Conservation (phyloP, 2,329 filamentous ascomycete genomes). For the Alternaria brassicae region DNA sequence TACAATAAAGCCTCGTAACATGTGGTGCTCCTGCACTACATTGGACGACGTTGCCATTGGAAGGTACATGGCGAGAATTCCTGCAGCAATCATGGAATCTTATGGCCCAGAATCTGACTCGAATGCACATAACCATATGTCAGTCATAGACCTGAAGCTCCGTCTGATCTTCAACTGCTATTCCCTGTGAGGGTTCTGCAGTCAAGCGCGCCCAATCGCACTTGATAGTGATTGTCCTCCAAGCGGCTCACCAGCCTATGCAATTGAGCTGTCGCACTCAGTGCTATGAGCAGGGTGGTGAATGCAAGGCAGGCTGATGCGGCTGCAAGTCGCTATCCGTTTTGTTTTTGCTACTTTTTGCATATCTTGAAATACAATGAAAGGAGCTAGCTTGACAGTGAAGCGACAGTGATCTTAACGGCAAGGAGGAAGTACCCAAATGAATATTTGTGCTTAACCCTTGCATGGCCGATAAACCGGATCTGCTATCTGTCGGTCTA, state of each 20-base stretch:
- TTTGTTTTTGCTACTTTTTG: background rate
- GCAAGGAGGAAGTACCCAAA: background rate
- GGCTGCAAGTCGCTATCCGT: background rate
- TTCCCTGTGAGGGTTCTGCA: too few species aligned
- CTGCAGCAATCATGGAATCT: too few species aligned
- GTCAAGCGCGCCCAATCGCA: too few species aligned
- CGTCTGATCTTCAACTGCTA: too few species aligned
- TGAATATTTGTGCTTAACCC: background rate
- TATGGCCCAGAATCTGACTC: too few species aligned
- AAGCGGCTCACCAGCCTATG: too few species aligned
- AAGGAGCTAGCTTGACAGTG: background rate
- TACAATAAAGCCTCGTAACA: background rate
- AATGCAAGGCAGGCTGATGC: background rate
- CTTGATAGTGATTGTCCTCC: background rate
- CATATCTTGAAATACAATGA: background rate
- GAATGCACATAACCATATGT: too few species aligned
- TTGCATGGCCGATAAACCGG: background rate
- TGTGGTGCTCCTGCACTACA: background rate
- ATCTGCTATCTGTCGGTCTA: background rate
- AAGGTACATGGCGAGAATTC: background rate
- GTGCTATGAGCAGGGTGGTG: background rate
- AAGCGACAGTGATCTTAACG: background rate
- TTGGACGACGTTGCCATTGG: background rate
- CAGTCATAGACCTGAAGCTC: background rate
- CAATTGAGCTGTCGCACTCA: background rate